phyloP scores from a whole-genome alignment of 2,329 filamentous ascomycete genomes.

The Periconia digitata region DNA sequence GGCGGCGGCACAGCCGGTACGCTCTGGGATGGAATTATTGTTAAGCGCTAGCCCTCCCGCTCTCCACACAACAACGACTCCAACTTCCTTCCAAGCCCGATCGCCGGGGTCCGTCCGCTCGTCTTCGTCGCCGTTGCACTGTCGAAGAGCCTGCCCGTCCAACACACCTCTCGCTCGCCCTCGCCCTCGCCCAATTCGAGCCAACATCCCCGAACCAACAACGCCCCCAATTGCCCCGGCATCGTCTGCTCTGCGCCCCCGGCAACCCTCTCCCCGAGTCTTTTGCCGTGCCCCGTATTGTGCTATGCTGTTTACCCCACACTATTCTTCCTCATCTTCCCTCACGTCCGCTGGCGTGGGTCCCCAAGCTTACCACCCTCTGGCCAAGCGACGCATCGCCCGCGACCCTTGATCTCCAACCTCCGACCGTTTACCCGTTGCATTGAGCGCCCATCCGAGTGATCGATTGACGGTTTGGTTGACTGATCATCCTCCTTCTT shows the following conservation, averaged over 20 bases:
- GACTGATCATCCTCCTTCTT: not conserved
- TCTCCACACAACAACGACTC: constrained; percentile 1
- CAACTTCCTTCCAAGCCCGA: not conserved
- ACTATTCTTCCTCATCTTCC: constrained; percentile 1
- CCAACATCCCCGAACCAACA: too few relatives aligned
- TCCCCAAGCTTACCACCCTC: not conserved
- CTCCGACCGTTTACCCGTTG: too few relatives aligned
- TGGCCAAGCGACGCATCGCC: not conserved
- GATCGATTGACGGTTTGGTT: not conserved
- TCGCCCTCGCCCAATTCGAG: not conserved
- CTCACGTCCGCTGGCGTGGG: constrained; percentile 4
- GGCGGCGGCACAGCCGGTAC: too few relatives aligned
- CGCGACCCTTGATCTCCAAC: constrained; percentile 9
- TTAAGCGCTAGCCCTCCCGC: constrained; percentile 1
- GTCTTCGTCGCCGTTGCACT: not conserved
- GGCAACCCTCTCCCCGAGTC: too few relatives aligned
- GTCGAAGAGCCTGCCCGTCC: not conserved
- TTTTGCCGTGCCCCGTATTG: not conserved
- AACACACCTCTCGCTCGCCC: not conserved
- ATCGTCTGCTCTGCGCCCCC: too few relatives aligned
- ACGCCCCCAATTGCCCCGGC: too few relatives aligned
- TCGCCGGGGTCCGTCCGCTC: not conserved
- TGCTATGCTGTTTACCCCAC: constrained; percentile 1
- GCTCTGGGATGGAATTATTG: not conserved
- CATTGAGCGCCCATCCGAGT: too few relatives aligned